Evolutionary conservation across 2,329 filamentous ascomycete species (phyloP).

Genomic region (Aspergillus jensenii): DNA sequence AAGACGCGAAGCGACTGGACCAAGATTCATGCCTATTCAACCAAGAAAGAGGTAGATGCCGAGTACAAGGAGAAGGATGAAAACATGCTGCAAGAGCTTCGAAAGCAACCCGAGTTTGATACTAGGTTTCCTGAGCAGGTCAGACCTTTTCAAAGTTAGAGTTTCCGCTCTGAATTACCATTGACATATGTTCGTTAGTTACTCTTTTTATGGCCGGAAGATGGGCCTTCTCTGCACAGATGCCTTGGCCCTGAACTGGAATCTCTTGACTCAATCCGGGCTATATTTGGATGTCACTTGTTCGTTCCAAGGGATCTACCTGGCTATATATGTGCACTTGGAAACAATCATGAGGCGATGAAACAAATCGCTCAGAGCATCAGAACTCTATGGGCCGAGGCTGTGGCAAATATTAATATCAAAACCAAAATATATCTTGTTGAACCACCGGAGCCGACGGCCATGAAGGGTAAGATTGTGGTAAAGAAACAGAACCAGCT

Average conservation of each 20-base stretch:
- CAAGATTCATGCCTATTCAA: conserved; percentile 26
- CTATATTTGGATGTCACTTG: conserved; percentile 41
- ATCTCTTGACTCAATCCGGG: conserved; percentile 46
- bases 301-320: conserved; percentile 33
- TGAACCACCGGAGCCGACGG: conserved; percentile 24
- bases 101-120: conserved; percentile 24
- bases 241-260: conserved; percentile 45
- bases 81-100: conserved; percentile 23
- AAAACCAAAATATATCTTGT: conserved; percentile 36
- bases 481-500: conserved; percentile 21
- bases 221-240: conserved; percentile 42
- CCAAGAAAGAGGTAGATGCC: conserved; percentile 24
- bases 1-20: conserved; percentile 23
- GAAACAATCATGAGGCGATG: conserved; percentile 32
- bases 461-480: conserved; percentile 25
- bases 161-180: background rate
- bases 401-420: conserved; percentile 27
- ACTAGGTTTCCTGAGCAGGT: conserved; percentile 28
- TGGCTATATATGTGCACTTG: conserved; percentile 33
- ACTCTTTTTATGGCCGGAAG: conserved; percentile 47
- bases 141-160: conserved; percentile 3
- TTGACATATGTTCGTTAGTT: conserved; percentile 23
- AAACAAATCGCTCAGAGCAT: conserved; percentile 35
- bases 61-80: conserved; percentile 25
- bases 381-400: conserved; percentile 29